These are phyloP conservation scores for Chlamydomonas sp. DNA, from an alignment of 139 green algal species.

Conservation along the genomic window DNA sequence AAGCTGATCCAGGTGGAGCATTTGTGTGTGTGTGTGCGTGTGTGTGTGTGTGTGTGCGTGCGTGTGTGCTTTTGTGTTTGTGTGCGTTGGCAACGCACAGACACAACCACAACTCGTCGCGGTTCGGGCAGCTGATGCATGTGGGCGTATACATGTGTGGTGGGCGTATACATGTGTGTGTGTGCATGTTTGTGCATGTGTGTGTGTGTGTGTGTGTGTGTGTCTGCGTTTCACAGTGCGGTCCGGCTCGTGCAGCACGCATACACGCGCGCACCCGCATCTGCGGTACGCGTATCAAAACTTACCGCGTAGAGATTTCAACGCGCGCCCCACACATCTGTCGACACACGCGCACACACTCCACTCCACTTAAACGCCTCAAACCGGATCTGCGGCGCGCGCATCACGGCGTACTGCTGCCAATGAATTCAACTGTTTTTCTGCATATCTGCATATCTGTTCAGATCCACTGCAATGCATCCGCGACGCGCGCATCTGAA, in stretches of 20 bases:
- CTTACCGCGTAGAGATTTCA: too few species aligned
- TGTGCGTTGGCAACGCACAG: slow-evolving; percentile 94
- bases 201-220: slow-evolving; percentile 66
- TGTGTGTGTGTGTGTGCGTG: not conserved
- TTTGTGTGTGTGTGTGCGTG: too few species aligned
- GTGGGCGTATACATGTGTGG: too few species aligned
- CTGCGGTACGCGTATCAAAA: too few species aligned
- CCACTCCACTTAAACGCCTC: slow-evolving; percentile 68
- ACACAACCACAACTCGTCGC: slow-evolving; percentile 90
- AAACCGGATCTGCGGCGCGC: slow-evolving; percentile 61
- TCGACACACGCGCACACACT: slow-evolving; percentile 7
- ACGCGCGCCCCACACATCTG: not conserved
- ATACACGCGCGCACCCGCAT: too few species aligned
- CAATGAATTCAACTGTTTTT: too few species aligned
- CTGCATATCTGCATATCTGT: too few species aligned
- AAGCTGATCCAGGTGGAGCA: slow-evolving; percentile 91
- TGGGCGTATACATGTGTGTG: slow-evolving; percentile 23
- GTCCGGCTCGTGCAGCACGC: too few species aligned
- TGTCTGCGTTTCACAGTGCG: slow-evolving; percentile 85
- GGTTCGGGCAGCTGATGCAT: slow-evolving; percentile 91
- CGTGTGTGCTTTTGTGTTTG: slow-evolving; percentile 52
- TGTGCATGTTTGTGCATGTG: not conserved
- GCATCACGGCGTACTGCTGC: slow-evolving; percentile 71
- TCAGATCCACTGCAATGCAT: too few species aligned
- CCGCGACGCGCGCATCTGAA: too few species aligned